Percentiles rank a stretch among this genome's conserved stretches.
These are phyloP conservation scores for Dactylonectria macrodidyma DNA, from an alignment of 2,329 filamentous ascomycete species.

Conservation along the genomic window DNA sequence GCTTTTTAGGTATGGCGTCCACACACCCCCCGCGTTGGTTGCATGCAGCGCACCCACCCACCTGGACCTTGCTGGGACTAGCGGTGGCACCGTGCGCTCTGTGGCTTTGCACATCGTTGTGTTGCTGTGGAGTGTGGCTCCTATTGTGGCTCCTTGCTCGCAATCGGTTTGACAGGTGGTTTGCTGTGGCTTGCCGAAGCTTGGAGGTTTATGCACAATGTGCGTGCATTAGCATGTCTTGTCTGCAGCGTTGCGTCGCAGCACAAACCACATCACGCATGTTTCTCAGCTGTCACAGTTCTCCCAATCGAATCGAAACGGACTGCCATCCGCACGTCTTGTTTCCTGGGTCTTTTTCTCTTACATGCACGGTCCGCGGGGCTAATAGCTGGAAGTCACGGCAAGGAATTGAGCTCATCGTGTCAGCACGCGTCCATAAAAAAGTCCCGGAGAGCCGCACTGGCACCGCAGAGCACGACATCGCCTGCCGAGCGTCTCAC, in stretches of 20 bases:
- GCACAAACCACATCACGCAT: not conserved
- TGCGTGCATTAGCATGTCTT: not conserved
- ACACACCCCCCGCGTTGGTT: not conserved
- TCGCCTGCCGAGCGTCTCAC: not conserved
- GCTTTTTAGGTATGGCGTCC: not conserved
- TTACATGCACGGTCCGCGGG: constrained; percentile 16
- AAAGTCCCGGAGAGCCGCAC: constrained; percentile 25
- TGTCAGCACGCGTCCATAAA: constrained; percentile 5
- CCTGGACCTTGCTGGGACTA: not conserved
- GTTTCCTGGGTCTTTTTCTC: not conserved
- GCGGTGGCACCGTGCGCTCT: not conserved
- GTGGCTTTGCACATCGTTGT: not conserved
- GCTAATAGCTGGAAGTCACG: constrained; percentile 18
- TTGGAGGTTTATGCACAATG: not conserved
- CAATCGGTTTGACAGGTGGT: too few relatives aligned
- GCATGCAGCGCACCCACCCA: not conserved
- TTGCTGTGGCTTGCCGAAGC: too few relatives aligned
- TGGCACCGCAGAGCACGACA: not conserved
- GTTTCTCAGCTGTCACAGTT: not conserved
- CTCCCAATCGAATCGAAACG: not conserved
- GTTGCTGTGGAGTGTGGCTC: not conserved
- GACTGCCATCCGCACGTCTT: constrained; percentile 2
- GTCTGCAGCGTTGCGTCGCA: too few relatives aligned
- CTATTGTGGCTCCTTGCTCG: not conserved
- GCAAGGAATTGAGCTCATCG: constrained; percentile 21